Evolutionary conservation across 2,329 filamentous ascomycete genomes (phyloP), one percentile per base, ranked within the genome.

Genomic region (Cladosporium sp.): DNA sequence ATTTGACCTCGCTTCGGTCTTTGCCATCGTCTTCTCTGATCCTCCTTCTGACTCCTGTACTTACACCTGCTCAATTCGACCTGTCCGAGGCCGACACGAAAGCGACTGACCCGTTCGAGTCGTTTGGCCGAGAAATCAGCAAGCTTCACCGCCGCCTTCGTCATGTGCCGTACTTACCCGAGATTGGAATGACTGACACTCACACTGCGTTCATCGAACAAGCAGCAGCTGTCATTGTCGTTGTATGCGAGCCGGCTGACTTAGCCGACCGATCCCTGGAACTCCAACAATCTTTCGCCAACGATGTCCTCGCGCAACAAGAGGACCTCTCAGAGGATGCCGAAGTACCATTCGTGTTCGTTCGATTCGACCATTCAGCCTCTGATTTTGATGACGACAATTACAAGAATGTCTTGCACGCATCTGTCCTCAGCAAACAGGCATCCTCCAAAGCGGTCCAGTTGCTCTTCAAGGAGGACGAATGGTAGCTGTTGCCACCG

Each of bases 101-200:
- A 19, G 61, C 34, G 75, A 77, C 73, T 65, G 89, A 92, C 68
- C 89, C 88, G 0, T 91, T 91, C 66, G 88, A 91, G 70, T 79
- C 82, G 13, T 75, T 92, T 17, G 89, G 88, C 19, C 79, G 80
- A 61, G 81, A 83, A 44, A 71, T 92, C 49, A 82, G 83, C 49
- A 75, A 73, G 49, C 77, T 81, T 63, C 85, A 88, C 66, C 74
- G 79, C 2, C 79, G 78, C 70, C 78, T 91, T 60, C 83, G 86
- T 19, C 89, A 91, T 68, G 83, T 90, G 42, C 87, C 89, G 5
- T 92, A 90, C 66, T 83, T 84, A 4, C 81, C 83, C 47, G 78
- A 79, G 53, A 72, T 78, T 58, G 86, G 87, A 40, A 83, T 90
- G 68, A 88, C 84, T 2, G 77, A 79, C 20, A 79, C 82, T 44